These are phyloP conservation scores for Penicillium chermesinum DNA, from an alignment of 495 filamentous ascomycete species.

Conservation along the genomic window DNA sequence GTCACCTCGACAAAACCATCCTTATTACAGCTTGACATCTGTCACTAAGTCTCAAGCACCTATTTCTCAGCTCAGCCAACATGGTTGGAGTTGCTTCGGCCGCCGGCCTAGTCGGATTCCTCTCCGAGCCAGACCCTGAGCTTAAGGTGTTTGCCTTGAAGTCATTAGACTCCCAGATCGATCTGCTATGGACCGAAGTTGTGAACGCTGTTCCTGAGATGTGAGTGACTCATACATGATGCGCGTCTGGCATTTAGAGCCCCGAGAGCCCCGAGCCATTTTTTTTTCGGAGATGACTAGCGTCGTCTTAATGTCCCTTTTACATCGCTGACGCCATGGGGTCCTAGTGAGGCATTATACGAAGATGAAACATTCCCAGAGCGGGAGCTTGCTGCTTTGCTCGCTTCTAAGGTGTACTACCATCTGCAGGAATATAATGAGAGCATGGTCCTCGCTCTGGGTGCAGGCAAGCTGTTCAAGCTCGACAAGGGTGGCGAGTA, in stretches of 20 bases:
- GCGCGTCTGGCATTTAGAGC: neutral
- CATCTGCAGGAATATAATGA: slow-evolving; percentile 98
- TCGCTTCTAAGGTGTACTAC: slow-evolving; percentile 97
- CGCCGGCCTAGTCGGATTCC: slow-evolving; percentile 89
- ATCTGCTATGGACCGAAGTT: slow-evolving; percentile 95
- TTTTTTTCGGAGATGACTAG: neutral
- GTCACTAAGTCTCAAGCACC: slow-evolving; percentile 9
- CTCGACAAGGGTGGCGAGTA: slow-evolving; percentile 90
- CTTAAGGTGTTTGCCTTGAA: slow-evolving; percentile 90
- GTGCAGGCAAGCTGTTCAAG: slow-evolving; percentile 91
- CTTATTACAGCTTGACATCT: slow-evolving; percentile 9
- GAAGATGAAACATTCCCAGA: slow-evolving; percentile 95
- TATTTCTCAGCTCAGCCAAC: slow-evolving; percentile 18
- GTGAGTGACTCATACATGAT: slow-evolving; percentile 47
- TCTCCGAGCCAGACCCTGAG: slow-evolving; percentile 88
- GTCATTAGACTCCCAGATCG: slow-evolving; percentile 90
- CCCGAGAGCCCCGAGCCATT: neutral
- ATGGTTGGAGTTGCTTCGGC: slow-evolving; percentile 97
- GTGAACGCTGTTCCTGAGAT: slow-evolving; percentile 88
- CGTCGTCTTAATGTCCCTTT: neutral
- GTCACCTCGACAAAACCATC: slow-evolving; percentile 28
- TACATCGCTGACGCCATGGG: slow-evolving; percentile 12
- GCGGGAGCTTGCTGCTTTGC: slow-evolving; percentile 87
- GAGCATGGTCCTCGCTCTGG: slow-evolving; percentile 97
- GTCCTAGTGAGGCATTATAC: slow-evolving; percentile 89